These are phyloP conservation scores for Coprinopsis marcescibilis DNA, from an alignment of 768 basidiomycete species.

Conservation along the genomic window DNA sequence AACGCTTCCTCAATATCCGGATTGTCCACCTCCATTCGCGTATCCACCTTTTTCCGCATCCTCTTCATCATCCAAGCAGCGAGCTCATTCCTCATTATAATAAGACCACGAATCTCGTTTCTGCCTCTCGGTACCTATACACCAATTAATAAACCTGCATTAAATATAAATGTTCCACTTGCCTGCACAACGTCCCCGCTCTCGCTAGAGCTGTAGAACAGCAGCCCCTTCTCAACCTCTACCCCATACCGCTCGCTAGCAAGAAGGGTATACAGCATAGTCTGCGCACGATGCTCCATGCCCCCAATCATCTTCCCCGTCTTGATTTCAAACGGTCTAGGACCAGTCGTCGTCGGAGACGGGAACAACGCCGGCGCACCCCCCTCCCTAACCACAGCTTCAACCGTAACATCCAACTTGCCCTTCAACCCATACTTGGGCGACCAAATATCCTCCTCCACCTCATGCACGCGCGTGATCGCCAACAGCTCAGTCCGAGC, in stretches of 20 bases:
- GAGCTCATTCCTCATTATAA: conserved; percentile 81
- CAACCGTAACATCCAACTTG: conserved; percentile 88
- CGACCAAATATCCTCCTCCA: conserved; percentile 98
- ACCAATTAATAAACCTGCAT: conserved; percentile 28
- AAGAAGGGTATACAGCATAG: conserved; percentile 92
- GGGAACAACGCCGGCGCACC: background rate
- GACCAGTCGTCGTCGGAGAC: conserved; percentile 19
- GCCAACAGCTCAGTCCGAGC: conserved; percentile 55
- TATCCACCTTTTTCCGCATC: conserved; percentile 15
- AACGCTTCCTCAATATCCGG: conserved; percentile 41
- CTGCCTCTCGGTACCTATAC: conserved; percentile 72
- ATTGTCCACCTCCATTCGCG: conserved; percentile 10
- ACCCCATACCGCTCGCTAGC: conserved; percentile 87
- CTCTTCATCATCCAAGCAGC: conserved; percentile 70
- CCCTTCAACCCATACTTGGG: conserved; percentile 94
- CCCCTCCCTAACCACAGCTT: conserved; percentile 54
- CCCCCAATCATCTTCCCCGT: conserved; percentile 73
- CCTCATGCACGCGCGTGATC: conserved; percentile 70
- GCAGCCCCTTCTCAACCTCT: conserved; percentile 72
- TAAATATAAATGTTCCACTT: background rate
- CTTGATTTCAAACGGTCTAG: conserved; percentile 92
- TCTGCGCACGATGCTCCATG: conserved; percentile 96
- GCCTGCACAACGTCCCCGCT: conserved; percentile 28
- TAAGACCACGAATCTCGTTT: conserved; percentile 80
- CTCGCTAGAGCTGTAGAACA: conserved; percentile 93